These are phyloP conservation scores for Flaveria robusta DNA, from an alignment of 129 eudicot genomes.

Conservation along the genomic window DNA sequence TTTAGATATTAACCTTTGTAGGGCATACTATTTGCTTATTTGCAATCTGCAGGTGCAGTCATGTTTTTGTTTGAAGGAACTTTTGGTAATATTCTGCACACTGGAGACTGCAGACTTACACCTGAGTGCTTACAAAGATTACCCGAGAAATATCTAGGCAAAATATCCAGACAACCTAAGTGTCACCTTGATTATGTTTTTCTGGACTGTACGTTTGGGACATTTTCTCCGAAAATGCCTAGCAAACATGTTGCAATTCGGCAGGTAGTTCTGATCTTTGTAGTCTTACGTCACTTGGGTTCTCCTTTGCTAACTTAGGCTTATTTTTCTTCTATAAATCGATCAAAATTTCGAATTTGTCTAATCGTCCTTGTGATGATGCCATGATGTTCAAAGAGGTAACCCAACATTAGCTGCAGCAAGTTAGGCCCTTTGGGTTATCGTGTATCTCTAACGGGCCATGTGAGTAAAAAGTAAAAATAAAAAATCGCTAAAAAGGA, in stretches of 20 bases:
- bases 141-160: slow-evolving; percentile 75
- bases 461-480: not conserved
- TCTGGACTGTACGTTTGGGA: slow-evolving; percentile 89
- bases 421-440: not conserved
- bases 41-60: slow-evolving; percentile 68
- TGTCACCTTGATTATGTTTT: slow-evolving; percentile 80
- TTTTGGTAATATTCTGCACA: slow-evolving; percentile 86
- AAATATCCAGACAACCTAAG: slow-evolving; percentile 46
- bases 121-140: slow-evolving; percentile 73
- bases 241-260: slow-evolving; percentile 66
- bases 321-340: not conserved
- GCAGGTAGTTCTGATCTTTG: slow-evolving; percentile 51
- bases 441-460: not conserved
- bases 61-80: slow-evolving; percentile 83
- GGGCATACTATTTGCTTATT: slow-evolving; percentile 27
- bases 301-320: not conserved
- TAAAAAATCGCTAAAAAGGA: not conserved
- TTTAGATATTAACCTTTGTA: slow-evolving; percentile 11
- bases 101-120: slow-evolving; percentile 91
- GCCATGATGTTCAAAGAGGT: slow-evolving; percentile 5
- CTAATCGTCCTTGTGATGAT: not conserved
- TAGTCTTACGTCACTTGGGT: not conserved
- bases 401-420: not conserved
- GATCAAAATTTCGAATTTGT: not conserved
- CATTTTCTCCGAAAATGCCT: slow-evolving; percentile 57